A percentile compares a stretch with the other conserved stretches of the same genome.
Conservation (phyloP, 2,329 filamentous ascomycete species). For the Alternaria angustiovoidea region DNA sequence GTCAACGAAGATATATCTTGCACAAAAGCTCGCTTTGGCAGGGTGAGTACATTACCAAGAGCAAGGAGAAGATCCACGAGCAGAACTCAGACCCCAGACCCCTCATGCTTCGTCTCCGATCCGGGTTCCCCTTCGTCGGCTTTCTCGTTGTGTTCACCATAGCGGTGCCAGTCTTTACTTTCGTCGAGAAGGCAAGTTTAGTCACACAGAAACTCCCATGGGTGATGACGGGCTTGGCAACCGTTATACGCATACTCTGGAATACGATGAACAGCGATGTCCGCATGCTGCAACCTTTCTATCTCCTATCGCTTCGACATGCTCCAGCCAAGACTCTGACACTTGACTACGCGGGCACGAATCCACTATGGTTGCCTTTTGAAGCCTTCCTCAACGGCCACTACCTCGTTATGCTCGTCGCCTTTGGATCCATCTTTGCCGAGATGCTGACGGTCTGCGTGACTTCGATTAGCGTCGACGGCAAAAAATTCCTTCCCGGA, state of each 20-base stretch:
- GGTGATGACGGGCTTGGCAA: slow-evolving; percentile 70
- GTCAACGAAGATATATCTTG: slow-evolving; percentile 71
- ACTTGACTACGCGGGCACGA: slow-evolving; percentile 76
- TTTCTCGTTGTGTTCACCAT: slow-evolving; percentile 65
- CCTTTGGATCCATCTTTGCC: slow-evolving; percentile 74
- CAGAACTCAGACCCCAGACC: slow-evolving; percentile 65
- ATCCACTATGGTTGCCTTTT: slow-evolving; percentile 71
- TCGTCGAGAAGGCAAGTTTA: slow-evolving; percentile 60
- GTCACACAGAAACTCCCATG: slow-evolving; percentile 70
- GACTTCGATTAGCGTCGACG: slow-evolving; percentile 71
- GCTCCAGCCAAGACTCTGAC: slow-evolving; percentile 72
- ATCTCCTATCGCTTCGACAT: slow-evolving; percentile 71
- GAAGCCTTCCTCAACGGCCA: slow-evolving; percentile 70
- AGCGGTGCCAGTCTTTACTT: slow-evolving; percentile 70
- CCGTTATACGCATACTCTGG: slow-evolving; percentile 74
- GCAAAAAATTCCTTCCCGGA: slow-evolving; percentile 63
- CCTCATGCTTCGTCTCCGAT: slow-evolving; percentile 69
- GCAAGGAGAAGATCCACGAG: slow-evolving; percentile 60
- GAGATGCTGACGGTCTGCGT: slow-evolving; percentile 77
- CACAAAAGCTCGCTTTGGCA: slow-evolving; percentile 76
- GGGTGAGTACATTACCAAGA: slow-evolving; percentile 61
- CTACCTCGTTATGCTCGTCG: slow-evolving; percentile 71
- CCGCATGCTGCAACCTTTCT: slow-evolving; percentile 78
- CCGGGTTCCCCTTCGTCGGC: slow-evolving; percentile 67
- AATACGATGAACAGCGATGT: slow-evolving; percentile 72